phyloP scores from a whole-genome alignment of 352 stramenopile species.

The Phytophthora multivora region DNA sequence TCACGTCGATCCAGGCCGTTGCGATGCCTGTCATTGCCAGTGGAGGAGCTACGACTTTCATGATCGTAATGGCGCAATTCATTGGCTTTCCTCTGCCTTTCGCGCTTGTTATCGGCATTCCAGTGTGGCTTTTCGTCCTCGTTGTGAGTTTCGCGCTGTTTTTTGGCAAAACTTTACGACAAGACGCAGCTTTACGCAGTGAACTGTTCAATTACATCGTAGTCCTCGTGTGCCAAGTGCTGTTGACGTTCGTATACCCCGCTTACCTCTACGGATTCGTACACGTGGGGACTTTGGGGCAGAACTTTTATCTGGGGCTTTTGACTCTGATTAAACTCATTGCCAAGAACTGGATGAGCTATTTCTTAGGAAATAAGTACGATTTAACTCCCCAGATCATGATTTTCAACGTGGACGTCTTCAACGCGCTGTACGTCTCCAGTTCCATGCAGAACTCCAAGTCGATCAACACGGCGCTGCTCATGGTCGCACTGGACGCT shows the following conservation, averaged over 20 bases:
- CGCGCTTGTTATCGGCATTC: slow-evolving; percentile 27
- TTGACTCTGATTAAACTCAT: slow-evolving; percentile 46
- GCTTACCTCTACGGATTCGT: slow-evolving; percentile 46
- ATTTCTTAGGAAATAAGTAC: slow-evolving; percentile 13
- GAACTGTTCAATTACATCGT: slow-evolving; percentile 6
- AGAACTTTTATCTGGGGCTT: slow-evolving; percentile 36
- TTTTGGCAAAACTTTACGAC: slow-evolving; percentile 2
- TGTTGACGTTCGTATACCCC: slow-evolving; percentile 40
- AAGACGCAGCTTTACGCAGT: slow-evolving; percentile 1
- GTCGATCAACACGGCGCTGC: slow-evolving; percentile 19
- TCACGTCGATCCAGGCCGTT: slow-evolving; percentile 2
- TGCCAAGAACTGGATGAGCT: slow-evolving; percentile 41
- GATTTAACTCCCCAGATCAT: slow-evolving; percentile 43
- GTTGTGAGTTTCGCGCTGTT: slow-evolving; percentile 17
- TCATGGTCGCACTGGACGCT: slow-evolving; percentile 35
- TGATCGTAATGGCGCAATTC: slow-evolving; percentile 28
- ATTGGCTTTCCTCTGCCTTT: slow-evolving; percentile 55
- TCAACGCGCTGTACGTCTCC: slow-evolving; percentile 44
- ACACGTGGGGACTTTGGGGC: slow-evolving; percentile 2
- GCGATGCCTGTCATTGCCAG: slow-evolving; percentile 23
- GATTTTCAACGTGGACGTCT: slow-evolving; percentile 54
- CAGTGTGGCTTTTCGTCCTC: slow-evolving; percentile 21
- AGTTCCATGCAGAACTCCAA: slow-evolving; percentile 44
- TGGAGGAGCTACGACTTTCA: slow-evolving; percentile 17
- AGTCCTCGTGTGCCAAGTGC: slow-evolving; percentile 6